Base-by-base conservation (phyloP, 176 grass and related monocot genomes). In the Echinochloa phyllopogon region DNA sequence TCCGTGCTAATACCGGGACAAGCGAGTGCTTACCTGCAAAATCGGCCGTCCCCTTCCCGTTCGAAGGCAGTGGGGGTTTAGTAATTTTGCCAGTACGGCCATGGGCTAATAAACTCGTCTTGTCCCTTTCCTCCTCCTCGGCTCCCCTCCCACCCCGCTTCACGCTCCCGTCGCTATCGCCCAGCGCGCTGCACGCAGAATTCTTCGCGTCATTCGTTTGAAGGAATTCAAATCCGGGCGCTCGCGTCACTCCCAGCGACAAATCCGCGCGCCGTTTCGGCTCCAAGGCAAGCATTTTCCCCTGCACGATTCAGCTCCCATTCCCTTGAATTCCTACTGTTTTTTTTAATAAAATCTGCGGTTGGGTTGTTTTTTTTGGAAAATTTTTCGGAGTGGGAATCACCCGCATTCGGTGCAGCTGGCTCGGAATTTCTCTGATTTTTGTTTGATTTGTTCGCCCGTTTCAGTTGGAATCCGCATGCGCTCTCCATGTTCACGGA, bases 401-500 rank as follows among this genome's bases (percentile, higher is more conserved):
- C 65, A 48, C 55, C 53, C 24, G 81, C 89, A 91, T 87, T 90
- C 78, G 57, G 56, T 55, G 72, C 70, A 65, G 2, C 3, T 33
- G 55, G 14, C 39, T 48, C 20, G 41, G 70, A 33, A 4, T 80
- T 84, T 61, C 61, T 57, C 67, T 92, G 44, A 50, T 56, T 80
- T 82, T 69, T 65, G 77, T 42, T 74, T 11, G 57, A 57, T 86
- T 90, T 23, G 48, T 83, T 89, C 47, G 49, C 40, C 59, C 8
- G 84, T 86, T 88, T 82, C 78, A 84, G 86, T 71, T 44, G 37
- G 39, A 37, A 82, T 27, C 78, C 62, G 88, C 75, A 88, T 85
- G 85, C 69, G 76, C 72, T 83, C 83, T 68, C 88, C 68, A 99
- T 99, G 97, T 99, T 99, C 84, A 94, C 94, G 24, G 97, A 99